These are phyloP conservation scores for Moniliophthora roreri DNA, from an alignment of 1,284 basidiomycete genomes.

Conservation along the genomic window DNA sequence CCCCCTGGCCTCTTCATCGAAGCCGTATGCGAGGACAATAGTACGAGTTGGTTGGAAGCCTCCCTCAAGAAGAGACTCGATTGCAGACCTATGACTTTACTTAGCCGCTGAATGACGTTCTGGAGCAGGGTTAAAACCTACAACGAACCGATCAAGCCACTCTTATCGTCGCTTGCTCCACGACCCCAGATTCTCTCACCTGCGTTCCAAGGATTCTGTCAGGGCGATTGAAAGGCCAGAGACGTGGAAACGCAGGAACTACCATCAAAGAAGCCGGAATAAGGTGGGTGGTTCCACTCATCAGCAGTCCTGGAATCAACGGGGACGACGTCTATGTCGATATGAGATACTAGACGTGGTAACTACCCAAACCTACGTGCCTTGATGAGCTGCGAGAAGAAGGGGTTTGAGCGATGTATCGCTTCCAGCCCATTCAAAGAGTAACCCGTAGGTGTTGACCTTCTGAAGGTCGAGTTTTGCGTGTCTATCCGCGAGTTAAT, in stretches of 20 bases:
- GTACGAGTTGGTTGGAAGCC: slow-evolving; percentile 46
- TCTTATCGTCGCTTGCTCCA: slow-evolving; percentile 44
- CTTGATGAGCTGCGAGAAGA: slow-evolving; percentile 58
- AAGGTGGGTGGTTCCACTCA: slow-evolving; percentile 49
- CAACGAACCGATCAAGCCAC: slow-evolving; percentile 38
- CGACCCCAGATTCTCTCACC: slow-evolving; percentile 42
- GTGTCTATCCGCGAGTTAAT: slow-evolving; percentile 29
- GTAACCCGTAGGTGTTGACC: slow-evolving; percentile 50
- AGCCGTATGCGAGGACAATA: slow-evolving; percentile 55
- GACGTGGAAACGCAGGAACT: background rate
- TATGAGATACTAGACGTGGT: background rate
- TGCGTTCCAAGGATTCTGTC: slow-evolving; percentile 2
- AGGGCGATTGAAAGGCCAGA: background rate
- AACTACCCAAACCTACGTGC: slow-evolving; percentile 22
- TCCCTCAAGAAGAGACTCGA: slow-evolving; percentile 42
- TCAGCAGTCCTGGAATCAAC: slow-evolving; percentile 43
- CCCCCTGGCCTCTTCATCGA: slow-evolving; percentile 59
- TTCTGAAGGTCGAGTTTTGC: slow-evolving; percentile 36
- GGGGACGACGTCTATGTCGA: slow-evolving; percentile 47
- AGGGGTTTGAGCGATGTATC: slow-evolving; percentile 52
- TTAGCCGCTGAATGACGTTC: background rate
- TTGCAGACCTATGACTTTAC: slow-evolving; percentile 29
- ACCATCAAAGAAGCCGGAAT: slow-evolving; percentile 48
- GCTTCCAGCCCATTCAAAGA: slow-evolving; percentile 56
- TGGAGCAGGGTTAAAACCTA: slow-evolving; percentile 5